These are phyloP conservation scores for Curvularia lunata DNA, from an alignment of 2,329 filamentous ascomycete genomes.

Conservation along the genomic window DNA sequence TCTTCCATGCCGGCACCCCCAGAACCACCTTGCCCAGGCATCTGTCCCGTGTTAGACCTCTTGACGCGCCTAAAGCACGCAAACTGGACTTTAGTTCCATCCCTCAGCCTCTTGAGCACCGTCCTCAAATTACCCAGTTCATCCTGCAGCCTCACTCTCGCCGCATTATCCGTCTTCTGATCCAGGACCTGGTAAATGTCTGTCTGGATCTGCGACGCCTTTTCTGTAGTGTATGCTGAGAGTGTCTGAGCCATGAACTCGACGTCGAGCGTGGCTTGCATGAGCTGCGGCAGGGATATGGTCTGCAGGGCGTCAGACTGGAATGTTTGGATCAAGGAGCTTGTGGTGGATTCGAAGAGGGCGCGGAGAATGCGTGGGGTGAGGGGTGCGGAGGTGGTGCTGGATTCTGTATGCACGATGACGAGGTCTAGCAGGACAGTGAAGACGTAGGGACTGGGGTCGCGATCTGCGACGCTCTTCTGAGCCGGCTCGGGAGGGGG, in stretches of 20 bases:
- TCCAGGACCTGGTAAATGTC: conserved; percentile 94
- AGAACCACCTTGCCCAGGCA: neutral
- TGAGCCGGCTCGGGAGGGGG: conserved; percentile 57
- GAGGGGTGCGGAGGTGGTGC: conserved; percentile 67
- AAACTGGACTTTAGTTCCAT: conserved; percentile 49
- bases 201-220: conserved; percentile 79
- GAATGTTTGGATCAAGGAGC: conserved; percentile 83
- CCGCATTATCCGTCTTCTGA: conserved; percentile 84
- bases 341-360: conserved; percentile 80
- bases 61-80: conserved; percentile 44
- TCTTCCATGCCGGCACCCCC: conserved; percentile 8
- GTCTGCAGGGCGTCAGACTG: conserved; percentile 56
- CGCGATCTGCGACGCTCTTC: conserved; percentile 60
- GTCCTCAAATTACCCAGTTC: conserved; percentile 90
- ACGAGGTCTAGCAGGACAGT: conserved; percentile 84
- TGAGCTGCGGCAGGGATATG: conserved; percentile 81
- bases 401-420: conserved; percentile 80
- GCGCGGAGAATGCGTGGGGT: conserved; percentile 83
- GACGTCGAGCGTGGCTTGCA: conserved; percentile 97
- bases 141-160: conserved; percentile 77
- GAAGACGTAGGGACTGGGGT: conserved; percentile 89
- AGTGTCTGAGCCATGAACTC: conserved; percentile 97
- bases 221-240: conserved; percentile 84
- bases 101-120: conserved; percentile 71
- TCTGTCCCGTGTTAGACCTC: conserved; percentile 15